Conservation (phyloP, 805 yeast genomes). For the Candida patagonica region DNA sequence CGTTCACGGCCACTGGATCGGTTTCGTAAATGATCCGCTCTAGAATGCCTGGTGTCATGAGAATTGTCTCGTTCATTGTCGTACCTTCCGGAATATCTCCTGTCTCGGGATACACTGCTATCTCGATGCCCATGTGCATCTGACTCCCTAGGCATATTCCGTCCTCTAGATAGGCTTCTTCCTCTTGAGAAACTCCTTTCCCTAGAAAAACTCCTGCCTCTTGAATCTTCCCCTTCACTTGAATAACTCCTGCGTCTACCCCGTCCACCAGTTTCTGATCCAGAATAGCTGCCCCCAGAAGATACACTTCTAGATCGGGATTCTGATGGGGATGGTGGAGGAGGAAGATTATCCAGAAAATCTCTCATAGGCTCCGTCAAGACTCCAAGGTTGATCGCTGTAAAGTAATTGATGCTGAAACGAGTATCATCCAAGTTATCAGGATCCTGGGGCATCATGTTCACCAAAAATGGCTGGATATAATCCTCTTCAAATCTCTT, state of each 20-base stretch:
- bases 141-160: too few relatives aligned
- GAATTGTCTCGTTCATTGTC: too few relatives aligned
- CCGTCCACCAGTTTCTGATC: conserved; percentile 7
- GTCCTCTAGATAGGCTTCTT: too few relatives aligned
- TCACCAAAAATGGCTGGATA: conserved; percentile 39
- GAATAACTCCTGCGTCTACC: neutral
- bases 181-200: neutral
- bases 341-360: conserved; percentile 24
- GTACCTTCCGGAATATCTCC: too few relatives aligned
- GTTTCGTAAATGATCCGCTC: too few relatives aligned
- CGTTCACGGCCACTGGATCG: too few relatives aligned
- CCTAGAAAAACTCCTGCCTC: neutral
- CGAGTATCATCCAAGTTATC: conserved; percentile 30
- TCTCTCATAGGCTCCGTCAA: conserved; percentile 78
- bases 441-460: conserved; percentile 52
- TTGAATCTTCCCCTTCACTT: neutral
- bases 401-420: conserved; percentile 82
- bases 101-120: too few relatives aligned
- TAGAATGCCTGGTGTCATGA: too few relatives aligned
- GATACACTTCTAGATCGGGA: conserved; percentile 17
- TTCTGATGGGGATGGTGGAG: conserved; percentile 11
- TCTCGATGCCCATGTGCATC: too few relatives aligned
- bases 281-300: conserved; percentile 8
- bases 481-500: conserved; percentile 44
- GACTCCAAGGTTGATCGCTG: conserved; percentile 83